phyloP scores from a whole-genome alignment of 1,284 basidiomycete species.

The Lentinus polychrous region DNA sequence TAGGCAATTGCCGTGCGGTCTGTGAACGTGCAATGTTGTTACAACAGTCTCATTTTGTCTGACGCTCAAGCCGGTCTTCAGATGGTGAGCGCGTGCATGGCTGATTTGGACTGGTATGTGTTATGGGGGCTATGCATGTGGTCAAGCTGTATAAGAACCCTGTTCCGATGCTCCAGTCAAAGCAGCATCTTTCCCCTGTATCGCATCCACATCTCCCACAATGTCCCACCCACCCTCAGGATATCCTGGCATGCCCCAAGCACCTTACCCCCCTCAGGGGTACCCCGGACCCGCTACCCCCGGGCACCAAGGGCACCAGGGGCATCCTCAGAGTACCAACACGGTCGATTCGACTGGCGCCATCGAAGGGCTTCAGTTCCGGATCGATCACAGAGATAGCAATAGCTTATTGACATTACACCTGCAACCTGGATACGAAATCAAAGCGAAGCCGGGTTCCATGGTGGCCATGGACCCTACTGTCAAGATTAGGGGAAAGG shows the following conservation, averaged over 20 bases:
- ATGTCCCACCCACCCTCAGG: not conserved
- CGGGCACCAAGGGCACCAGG: not conserved
- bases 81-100: too few relatives aligned
- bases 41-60: too few relatives aligned
- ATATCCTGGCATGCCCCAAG: not conserved
- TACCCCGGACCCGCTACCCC: constrained; percentile 6
- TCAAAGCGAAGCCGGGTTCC: constrained; percentile 27
- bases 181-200: too few relatives aligned
- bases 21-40: too few relatives aligned
- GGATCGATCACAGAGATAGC: constrained; percentile 26
- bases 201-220: too few relatives aligned
- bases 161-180: too few relatives aligned
- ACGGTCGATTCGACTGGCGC: constrained; percentile 18
- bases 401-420: constrained; percentile 25
- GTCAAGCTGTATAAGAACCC: too few relatives aligned
- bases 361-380: constrained; percentile 24
- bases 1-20: too few relatives aligned
- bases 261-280: not conserved
- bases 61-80: too few relatives aligned
- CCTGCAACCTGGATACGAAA: constrained; percentile 22
- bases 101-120: too few relatives aligned
- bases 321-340: constrained; percentile 1
- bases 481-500: constrained; percentile 26
- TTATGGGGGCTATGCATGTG: too few relatives aligned
- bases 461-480: constrained; percentile 28